Evolutionary conservation across 2,329 filamentous ascomycete species (phyloP), one percentile per base, ranked within the genome.

Genomic region (Claviceps sorghi): DNA sequence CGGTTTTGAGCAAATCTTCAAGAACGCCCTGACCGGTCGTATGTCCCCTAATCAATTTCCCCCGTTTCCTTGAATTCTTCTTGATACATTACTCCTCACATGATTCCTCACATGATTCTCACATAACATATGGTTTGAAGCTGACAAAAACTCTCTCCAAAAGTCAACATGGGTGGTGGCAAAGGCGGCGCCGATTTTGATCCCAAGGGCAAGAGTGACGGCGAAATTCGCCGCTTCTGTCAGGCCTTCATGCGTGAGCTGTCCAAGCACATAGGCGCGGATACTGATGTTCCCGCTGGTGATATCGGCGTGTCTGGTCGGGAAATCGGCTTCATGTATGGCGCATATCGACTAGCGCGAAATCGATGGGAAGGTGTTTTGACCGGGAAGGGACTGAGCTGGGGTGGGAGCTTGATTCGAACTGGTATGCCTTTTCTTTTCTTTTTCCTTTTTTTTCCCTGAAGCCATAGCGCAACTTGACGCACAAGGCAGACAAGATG

Each of bases 1-100:
- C 66, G 93, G 91, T 59, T 97, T 97, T 65, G 93, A 98, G 82
- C 93, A 97, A 76, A 94, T 91, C 74, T 97, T 97, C 80, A 97
- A 97, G 82, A 97, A 97, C 87, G 93, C 93, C 60, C 76, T 97
- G 61, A 97, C 93, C 56, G 93, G 93, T 66, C 74, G 86, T 90
- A 76, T 77, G 86, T 81, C 22, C 3, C 5, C 11, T 19, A 6
- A 17, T 29, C 4, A n/a, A n/a, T n/a, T n/a, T n/a, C n/a, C n/a
- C n/a, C n/a, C n/a, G n/a, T n/a, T n/a, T n/a, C n/a, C n/a, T n/a
- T n/a, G n/a, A n/a, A n/a, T n/a, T n/a, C n/a, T n/a, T n/a, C n/a
- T n/a, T n/a, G n/a, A n/a, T n/a, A n/a, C n/a, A n/a, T n/a, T n/a
- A n/a, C n/a, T n/a, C n/a, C n/a, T n/a, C n/a, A n/a, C n/a, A n/a